Base-by-base conservation (phyloP, 768 basidiomycete genomes). In the Suillus placidus region DNA sequence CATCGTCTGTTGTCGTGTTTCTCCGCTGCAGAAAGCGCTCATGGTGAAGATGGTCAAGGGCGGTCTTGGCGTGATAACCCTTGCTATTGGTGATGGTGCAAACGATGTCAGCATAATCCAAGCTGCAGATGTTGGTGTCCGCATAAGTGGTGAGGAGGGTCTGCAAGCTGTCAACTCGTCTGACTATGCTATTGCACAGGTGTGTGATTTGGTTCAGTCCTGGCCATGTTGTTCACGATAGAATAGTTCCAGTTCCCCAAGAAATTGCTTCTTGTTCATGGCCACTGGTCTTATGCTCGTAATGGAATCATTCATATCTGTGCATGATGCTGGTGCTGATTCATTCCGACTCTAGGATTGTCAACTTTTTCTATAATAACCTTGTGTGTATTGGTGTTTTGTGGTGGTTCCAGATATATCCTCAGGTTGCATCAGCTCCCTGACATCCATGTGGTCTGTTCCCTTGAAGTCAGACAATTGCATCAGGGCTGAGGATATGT, bases 61-160 rank as follows among this genome's bases (percentile, higher is more conserved):
- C 61, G 92, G 94, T 26, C 80, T 98, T 40, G 88, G 88, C 13
- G 91, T 88, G 4, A 95, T 99, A 91, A 97, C 95, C 9, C 84
- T 99, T 49, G 97, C 97, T 3, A 99, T 99, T 72, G 97, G 97
- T 2, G 97, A 99, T 73, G 97, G 97, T 62, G 97, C 97, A 54
- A 99, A 99, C 76, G 96, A 99, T 76, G 97, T 98, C 71, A 97
- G 94, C 80, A 98, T 99, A 97, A 99, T 98, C 64, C 97, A 98
- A 80, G 95, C 97, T 64, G 97, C 97, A 37, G 94, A 99, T 78
- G 93, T 99, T 56, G 97, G 97, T 61, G 90, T 99, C 65, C 97
- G 97, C 68, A 99, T 99, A 65, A 90, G 91, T 9, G 97, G 97
- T 42, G 97, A 99, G 74, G 97, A 99, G 73, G 97, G 97, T 71